Conservation (phyloP, 495 filamentous ascomycete genomes). For the Aspergillus incahuasiensis region DNA sequence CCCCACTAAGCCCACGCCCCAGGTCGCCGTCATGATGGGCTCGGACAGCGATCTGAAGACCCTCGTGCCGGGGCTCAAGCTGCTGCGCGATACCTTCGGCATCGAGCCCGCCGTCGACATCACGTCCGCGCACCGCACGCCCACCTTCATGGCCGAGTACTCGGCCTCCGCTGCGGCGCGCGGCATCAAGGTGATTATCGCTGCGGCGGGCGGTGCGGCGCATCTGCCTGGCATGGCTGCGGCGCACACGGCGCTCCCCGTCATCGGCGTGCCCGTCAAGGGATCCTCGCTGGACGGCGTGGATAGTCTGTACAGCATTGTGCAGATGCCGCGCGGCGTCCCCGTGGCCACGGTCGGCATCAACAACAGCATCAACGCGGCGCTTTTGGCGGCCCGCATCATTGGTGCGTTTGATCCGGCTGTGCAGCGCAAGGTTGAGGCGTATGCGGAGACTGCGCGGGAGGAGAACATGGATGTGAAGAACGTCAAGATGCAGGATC, state of each 20-base stretch:
- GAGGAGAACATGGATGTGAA: slow-evolving; percentile 56
- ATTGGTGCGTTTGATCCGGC: slow-evolving; percentile 62
- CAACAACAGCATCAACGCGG: slow-evolving; percentile 91
- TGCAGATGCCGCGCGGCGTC: slow-evolving; percentile 84
- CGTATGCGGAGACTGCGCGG: slow-evolving; percentile 67
- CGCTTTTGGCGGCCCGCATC: slow-evolving; percentile 80
- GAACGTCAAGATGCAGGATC: slow-evolving; percentile 43
- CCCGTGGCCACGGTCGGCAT: slow-evolving; percentile 88
- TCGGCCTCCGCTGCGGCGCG: slow-evolving; percentile 60
- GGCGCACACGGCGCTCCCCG: slow-evolving; percentile 79
- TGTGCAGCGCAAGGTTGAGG: slow-evolving; percentile 56
- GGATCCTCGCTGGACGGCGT: slow-evolving; percentile 81
- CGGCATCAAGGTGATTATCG: slow-evolving; percentile 87
- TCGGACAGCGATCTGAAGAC: slow-evolving; percentile 88
- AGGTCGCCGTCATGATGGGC: slow-evolving; percentile 88
- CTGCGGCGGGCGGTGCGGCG: slow-evolving; percentile 88
- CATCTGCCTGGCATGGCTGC: slow-evolving; percentile 92
- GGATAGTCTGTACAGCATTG: slow-evolving; percentile 84
- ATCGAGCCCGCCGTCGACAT: slow-evolving; percentile 77
- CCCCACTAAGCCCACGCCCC: slow-evolving; percentile 42
- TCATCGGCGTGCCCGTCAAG: slow-evolving; percentile 90
- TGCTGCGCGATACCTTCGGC: slow-evolving; percentile 65
- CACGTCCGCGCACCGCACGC: slow-evolving; percentile 92
- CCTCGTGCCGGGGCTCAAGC: slow-evolving; percentile 68
- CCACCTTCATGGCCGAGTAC: slow-evolving; percentile 73